Evolutionary conservation across 179 eudicot species (phyloP), one percentile per base, ranked within the genome.

Genomic region (Dionaea muscipula): DNA sequence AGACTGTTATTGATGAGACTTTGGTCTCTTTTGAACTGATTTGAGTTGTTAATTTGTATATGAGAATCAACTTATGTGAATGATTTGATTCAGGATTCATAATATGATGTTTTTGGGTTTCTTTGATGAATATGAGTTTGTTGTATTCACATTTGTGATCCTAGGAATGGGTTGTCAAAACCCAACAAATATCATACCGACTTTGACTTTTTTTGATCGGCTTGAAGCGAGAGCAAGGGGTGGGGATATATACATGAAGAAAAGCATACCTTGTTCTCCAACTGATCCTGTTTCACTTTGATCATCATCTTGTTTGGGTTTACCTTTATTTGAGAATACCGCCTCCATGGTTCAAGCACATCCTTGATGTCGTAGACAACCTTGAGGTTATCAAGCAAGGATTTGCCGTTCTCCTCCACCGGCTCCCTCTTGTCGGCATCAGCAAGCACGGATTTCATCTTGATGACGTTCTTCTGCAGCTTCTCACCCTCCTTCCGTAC

Each of bases 351-450:
- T 55, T 51, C 47, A 43, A 72, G 14, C 21, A 60, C 59, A 39
- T 72, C 76, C 7, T 67, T 72, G 14, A 61, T 52, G 3, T 72
- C 76, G n/a, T 72, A 67, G 0, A 31, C 37, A n/a, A 53, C 59
- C 21, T 60, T 63, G 31, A 72, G 66, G 36, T 59, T 36, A 11
- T 59, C 49, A 4, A 72, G 27, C 76, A 72, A 72, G 11, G 14
- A 0, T 36, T 48, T 54, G 25, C 67, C 56, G 0, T 33, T 0
- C 22, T 44, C 40, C 0, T 67, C 59, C 26, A 55, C 58, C 4
- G 63, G 37, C 13, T 55, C 65, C 11, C 59, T 49, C 33, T 45
- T 67, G 21, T 67, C 76, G 0, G 76, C 76, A 33, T 59, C 72
- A 22, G 0, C 27, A 2, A 72, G 48, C 19, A 67, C 66, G 1